Conservation (phyloP, 495 filamentous ascomycete genomes). For the Neurospora hispaniola region DNA sequence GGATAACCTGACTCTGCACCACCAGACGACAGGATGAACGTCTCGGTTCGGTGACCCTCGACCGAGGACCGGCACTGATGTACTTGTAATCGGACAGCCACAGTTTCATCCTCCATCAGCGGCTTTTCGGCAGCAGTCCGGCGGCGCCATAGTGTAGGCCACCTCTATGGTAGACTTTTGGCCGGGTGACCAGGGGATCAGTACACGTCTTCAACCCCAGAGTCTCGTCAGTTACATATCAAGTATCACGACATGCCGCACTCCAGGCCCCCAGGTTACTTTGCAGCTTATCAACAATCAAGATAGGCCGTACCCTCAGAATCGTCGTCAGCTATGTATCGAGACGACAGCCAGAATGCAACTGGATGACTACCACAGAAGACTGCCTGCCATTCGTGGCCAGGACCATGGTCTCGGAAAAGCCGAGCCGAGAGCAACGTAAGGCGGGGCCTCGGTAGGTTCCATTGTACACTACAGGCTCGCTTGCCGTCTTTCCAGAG, state of each 20-base stretch:
- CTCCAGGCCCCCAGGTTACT: not conserved
- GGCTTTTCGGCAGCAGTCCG: not conserved
- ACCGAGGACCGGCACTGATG: not conserved
- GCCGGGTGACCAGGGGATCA: not conserved
- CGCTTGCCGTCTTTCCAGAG: conserved; percentile 22
- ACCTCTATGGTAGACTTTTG: not conserved
- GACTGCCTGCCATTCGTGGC: not conserved
- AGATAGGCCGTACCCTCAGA: not conserved
- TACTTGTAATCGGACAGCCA: not conserved
- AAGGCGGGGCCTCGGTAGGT: not conserved
- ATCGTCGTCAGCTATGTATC: not conserved
- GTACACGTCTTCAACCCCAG: not conserved
- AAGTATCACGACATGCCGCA: not conserved
- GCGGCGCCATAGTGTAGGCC: not conserved
- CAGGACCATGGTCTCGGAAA: not conserved
- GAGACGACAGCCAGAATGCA: not conserved
- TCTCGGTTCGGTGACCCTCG: not conserved
- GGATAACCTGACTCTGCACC: not conserved
- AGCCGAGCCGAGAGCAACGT: conserved; percentile 2
- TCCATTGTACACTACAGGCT: conserved; percentile 14
- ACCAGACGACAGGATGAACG: not conserved
- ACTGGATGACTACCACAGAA: not conserved
- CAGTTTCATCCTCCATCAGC: not conserved
- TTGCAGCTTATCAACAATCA: not conserved
- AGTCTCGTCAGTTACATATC: not conserved